Base-by-base conservation (phyloP, 2,329 filamentous ascomycete genomes). In the Pseudophaeomoniella oleicola region DNA sequence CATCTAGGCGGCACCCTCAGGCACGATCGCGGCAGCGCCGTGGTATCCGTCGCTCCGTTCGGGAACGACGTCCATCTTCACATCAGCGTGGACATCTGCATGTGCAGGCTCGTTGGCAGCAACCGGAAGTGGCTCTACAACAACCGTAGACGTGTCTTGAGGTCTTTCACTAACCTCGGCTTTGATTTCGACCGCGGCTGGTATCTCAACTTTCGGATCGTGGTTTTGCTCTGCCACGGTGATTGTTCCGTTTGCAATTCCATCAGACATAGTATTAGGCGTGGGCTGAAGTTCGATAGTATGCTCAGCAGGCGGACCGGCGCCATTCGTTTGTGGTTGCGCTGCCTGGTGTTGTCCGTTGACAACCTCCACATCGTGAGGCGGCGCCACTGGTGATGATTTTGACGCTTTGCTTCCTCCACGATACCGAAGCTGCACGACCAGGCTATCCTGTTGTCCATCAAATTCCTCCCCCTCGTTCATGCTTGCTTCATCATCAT, bases 341-440 rank as follows among this genome's bases (percentile, higher is more conserved):
- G 6, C 9, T 27, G 6, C 22, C 22, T 27, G 22, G 22, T 6
- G 22, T n/a, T 27, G 22, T 9, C n/a, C 22, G n/a, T 27, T 6
- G 9, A 9, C 22, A 6, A 27, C 22, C n/a, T 6, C 9, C n/a
- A n/a, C n/a, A n/a, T 9, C 22, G 9, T 27, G 22, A 6, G 22
- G 6, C 6, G 22, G 22, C n/a, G 22, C 9, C 6, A 27, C 22
- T 9, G 22, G 22, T 16, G 27, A 13, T 12, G 18, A 13, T 9
- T 13, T 30, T 16, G 29, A 27, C n/a, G 22, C 22, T 9, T 27
- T 9, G 22, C 22, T 27, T 9, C n/a, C 22, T 27, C 22, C 22
- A 27, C 42, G 37, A 44, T 65, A 66, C 46, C 59, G 52, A 11
- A 94, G 66, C 53, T 82, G 87, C 39, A 94, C 79, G 35, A 94